These are phyloP conservation scores for Globisporangium abappressorium DNA, from an alignment of 352 stramenopile genomes.

Conservation along the genomic window DNA sequence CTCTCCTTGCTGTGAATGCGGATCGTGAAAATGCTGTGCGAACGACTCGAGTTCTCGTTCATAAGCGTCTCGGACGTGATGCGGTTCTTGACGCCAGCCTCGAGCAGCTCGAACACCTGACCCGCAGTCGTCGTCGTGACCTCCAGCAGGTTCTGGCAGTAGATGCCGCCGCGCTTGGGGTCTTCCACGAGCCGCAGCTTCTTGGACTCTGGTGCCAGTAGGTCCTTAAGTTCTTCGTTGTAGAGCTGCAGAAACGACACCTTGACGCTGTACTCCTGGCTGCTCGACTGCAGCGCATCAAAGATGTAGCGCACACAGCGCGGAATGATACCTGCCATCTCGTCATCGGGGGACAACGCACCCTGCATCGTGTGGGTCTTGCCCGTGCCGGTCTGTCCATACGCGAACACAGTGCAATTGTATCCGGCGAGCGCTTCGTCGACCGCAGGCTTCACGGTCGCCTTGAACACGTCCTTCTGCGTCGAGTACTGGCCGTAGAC, in stretches of 20 bases:
- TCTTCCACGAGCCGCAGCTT: constrained; percentile 89
- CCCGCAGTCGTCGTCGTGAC: constrained; percentile 75
- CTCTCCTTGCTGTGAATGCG: constrained; percentile 95
- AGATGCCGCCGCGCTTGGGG: constrained; percentile 80
- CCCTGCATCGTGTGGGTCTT: constrained; percentile 99
- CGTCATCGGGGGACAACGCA: constrained; percentile 76
- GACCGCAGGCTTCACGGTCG: constrained; percentile 92
- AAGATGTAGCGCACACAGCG: constrained; percentile 94
- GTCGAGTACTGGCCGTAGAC: constrained; percentile 95
- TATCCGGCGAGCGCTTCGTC: constrained; percentile 95
- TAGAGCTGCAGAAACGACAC: constrained; percentile 99
- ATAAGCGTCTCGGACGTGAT: constrained; percentile 92
- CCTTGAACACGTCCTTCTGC: constrained; percentile 96
- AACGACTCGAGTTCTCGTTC: constrained; percentile 96
- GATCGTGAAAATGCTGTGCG: constrained; percentile 98
- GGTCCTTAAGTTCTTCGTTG: constrained; percentile 97
- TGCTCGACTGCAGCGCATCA: constrained; percentile 85
- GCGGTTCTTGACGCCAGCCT: constrained; percentile 90
- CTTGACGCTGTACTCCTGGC: constrained; percentile 92
- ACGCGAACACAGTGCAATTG: constrained; percentile 97
- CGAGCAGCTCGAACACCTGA: constrained; percentile 87
- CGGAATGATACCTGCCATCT: constrained; percentile 94
- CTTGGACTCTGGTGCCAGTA: constrained; percentile 85
- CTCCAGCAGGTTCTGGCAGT: constrained; percentile 90
- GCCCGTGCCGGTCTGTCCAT: constrained; percentile 95